Conservation (phyloP, 441 rosid species). For the Croton laevigatus region DNA sequence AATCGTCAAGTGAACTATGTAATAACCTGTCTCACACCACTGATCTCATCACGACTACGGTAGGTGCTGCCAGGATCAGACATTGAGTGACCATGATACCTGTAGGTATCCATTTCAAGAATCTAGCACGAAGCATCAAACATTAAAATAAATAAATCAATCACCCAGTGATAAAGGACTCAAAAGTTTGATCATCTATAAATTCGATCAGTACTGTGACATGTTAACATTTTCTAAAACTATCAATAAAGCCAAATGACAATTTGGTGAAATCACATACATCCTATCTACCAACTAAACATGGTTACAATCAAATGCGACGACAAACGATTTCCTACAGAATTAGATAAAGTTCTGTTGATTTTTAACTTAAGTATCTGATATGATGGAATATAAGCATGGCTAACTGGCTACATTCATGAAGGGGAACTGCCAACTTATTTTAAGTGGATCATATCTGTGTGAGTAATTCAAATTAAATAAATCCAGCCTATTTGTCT, state of each 20-base stretch:
- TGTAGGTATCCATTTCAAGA: slow-evolving; percentile 98
- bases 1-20: slow-evolving; percentile 14
- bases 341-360: not conserved
- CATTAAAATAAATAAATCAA: slow-evolving; percentile 9
- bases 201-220: not conserved
- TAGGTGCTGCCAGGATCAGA: slow-evolving; percentile 99
- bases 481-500: not conserved
- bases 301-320: not conserved
- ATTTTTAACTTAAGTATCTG: not conserved
- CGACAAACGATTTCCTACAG: not conserved
- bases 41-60: slow-evolving; percentile 92
- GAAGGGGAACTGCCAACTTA: not conserved
- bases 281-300: not conserved
- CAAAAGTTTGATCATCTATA: not conserved
- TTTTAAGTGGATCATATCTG: not conserved
- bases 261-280: not conserved
- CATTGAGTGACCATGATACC: slow-evolving; percentile 99
- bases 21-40: slow-evolving; percentile 87
- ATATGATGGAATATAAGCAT: not conserved
- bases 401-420: not conserved
- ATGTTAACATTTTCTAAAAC: not conserved
- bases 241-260: not conserved
- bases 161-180: not conserved
- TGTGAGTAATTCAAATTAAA: not conserved
- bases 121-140: slow-evolving; percentile 48